phyloP scores from a whole-genome alignment of 2,329 filamentous ascomycete genomes.

The Monilinia fructigena region DNA sequence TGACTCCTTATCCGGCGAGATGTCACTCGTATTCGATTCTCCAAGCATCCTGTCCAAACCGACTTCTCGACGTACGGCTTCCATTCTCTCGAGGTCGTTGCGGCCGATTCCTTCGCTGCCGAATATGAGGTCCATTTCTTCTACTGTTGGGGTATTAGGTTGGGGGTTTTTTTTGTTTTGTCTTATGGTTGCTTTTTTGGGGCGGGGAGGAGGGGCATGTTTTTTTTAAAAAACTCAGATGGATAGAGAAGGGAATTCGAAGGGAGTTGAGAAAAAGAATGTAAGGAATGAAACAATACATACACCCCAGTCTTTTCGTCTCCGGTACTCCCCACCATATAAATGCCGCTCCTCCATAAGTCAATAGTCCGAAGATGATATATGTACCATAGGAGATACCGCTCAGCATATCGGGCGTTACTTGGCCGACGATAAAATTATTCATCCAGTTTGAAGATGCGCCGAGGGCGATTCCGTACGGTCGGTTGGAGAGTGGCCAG shows the following conservation, averaged over 20 bases:
- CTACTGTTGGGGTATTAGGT: slow-evolving; percentile 36
- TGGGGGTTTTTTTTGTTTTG: no score
- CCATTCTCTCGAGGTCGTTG: slow-evolving; percentile 68
- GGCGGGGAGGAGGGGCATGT: no score
- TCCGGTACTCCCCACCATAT: slow-evolving; percentile 53
- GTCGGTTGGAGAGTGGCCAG: slow-evolving; percentile 67
- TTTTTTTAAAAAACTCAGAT: no score
- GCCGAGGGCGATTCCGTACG: slow-evolving; percentile 69
- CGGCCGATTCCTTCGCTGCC: slow-evolving; percentile 64
- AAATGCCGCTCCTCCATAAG: slow-evolving; percentile 58
- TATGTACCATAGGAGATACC: slow-evolving; percentile 69
- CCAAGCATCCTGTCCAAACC: slow-evolving; percentile 49
- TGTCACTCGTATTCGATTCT: slow-evolving; percentile 4
- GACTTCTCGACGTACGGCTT: slow-evolving; percentile 69
- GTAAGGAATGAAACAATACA: not conserved
- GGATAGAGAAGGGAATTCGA: no score
- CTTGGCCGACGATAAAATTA: slow-evolving; percentile 63
- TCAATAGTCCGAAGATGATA: slow-evolving; percentile 66
- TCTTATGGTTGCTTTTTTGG: no score
- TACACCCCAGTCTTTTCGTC: slow-evolving; percentile 49
- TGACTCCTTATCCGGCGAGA: not conserved
- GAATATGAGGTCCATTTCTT: slow-evolving; percentile 65
- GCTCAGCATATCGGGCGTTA: slow-evolving; percentile 66
- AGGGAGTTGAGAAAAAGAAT: no score
- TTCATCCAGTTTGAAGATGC: slow-evolving; percentile 66